Evolutionary conservation across 495 filamentous ascomycete genomes (phyloP).

Genomic region (Staphylotrichum tortipilum): DNA sequence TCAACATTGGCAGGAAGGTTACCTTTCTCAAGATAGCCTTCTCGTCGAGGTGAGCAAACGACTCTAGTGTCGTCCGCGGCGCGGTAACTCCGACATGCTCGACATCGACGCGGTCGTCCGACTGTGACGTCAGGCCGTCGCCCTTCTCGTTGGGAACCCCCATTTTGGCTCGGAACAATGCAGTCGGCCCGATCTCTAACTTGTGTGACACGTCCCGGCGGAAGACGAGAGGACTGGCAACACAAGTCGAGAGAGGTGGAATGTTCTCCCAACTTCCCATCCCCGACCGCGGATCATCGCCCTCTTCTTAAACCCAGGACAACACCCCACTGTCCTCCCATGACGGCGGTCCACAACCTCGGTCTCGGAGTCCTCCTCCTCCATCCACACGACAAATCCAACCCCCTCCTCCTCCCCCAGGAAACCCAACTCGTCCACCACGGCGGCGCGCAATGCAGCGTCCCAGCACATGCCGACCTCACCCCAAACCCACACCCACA

Average conservation of each 20-base stretch:
- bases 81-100: not conserved
- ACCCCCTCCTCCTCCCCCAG: too few relatives aligned
- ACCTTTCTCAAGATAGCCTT: conserved; percentile 42
- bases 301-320: not conserved
- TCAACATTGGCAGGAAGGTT: not conserved
- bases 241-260: not conserved
- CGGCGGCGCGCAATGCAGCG: too few relatives aligned
- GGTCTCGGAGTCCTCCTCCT: too few relatives aligned
- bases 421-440: too few relatives aligned
- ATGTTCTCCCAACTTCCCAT: too few relatives aligned
- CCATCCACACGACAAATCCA: too few relatives aligned
- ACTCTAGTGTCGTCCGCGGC: conserved; percentile 13
- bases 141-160: not conserved
- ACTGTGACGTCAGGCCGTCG: not conserved
- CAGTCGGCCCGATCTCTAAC: not conserved
- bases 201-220: not conserved
- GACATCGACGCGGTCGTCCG: not conserved
- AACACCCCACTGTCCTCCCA: not conserved
- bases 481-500: too few relatives aligned
- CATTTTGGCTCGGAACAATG: not conserved
- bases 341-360: too few relatives aligned
- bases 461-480: too few relatives aligned
- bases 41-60: conserved; percentile 37
- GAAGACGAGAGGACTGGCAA: not conserved
- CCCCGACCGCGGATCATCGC: not conserved